Conservation (phyloP, 495 filamentous ascomycete species). For the Penicillium canescens region DNA sequence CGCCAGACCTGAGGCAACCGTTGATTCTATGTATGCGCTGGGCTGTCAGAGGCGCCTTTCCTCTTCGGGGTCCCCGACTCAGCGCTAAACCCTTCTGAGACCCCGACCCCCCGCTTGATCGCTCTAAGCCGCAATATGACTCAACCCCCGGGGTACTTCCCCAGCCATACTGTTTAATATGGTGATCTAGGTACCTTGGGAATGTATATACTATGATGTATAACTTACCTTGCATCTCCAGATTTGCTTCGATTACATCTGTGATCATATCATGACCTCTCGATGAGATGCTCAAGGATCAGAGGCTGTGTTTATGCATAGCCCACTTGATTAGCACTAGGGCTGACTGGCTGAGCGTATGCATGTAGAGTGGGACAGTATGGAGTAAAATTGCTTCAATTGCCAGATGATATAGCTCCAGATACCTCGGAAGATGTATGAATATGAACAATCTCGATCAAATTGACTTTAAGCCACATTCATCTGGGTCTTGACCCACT, state of each 20-base stretch:
- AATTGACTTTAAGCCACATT: constrained; percentile 3
- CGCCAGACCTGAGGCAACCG: constrained; percentile 6
- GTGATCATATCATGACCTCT: background rate
- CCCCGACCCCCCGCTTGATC: constrained; percentile 29
- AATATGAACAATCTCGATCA: background rate
- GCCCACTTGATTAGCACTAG: background rate
- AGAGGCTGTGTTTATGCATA: constrained; percentile 5
- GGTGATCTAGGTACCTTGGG: background rate
- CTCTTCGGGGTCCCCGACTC: constrained; percentile 31
- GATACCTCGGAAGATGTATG: background rate
- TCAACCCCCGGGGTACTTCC: constrained; percentile 3
- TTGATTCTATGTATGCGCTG: constrained; percentile 6
- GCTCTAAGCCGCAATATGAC: constrained; percentile 12
- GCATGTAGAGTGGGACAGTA: background rate
- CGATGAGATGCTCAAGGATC: background rate
- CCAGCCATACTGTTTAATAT: background rate
- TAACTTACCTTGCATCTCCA: too few species aligned
- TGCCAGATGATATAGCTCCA: background rate
- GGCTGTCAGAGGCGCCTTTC: constrained; percentile 11
- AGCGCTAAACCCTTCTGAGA: constrained; percentile 33
- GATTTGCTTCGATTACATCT: background rate
- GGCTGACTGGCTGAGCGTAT: background rate
- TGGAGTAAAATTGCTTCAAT: too few species aligned
- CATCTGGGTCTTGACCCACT: constrained; percentile 6
- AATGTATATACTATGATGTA: background rate